Base-by-base conservation (phyloP, 1,139 yeast species). In the Geotrichum phurueaensis region DNA sequence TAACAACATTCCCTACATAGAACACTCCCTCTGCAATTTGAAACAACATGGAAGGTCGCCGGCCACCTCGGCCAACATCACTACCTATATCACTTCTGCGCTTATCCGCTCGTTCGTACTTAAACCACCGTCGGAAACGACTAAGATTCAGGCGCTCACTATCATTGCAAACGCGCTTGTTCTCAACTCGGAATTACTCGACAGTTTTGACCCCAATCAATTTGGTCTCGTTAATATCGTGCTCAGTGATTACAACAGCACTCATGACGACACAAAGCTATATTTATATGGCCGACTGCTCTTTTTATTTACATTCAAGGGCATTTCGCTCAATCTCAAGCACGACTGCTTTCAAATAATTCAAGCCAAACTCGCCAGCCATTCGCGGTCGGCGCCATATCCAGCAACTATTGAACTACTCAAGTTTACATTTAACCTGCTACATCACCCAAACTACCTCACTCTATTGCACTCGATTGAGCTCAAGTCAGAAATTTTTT, bases 81-180 rank as follows among this genome's bases (percentile, higher is more conserved):
- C 58, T 10, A 13, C 43, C 4, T 39, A 51, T 9, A 23, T 55
- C 31, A 18, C 51, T n/a, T 13, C 45, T 29, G 20, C 25, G 18
- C 56, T 59, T 18, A 36, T 55, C 22, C 15, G 48, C 31, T 53
- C 52, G n/a, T 55, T 54, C 56, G 50, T 59, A 6, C 36, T 59
- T 0, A 31, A 36, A 1, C 31, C 49, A 13, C 48, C 53, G n/a
- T 55, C 59, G n/a, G 43, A 57, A n/a, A 45, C 55, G 23, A 54
- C 63, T 18, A 51, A 60, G 31, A 47, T 47, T 27, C 69, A 67
- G 50, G 63, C 66, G 2, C 64, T 66, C 50, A 67, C 71, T 1
- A 64, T 68, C 9, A 56, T 68, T 12, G 70, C 71, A 33, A 68
- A 68, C 56, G 68, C 65, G 6, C 57, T 68, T 43, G 60, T 67